Evolutionary conservation across 495 filamentous ascomycete genomes (phyloP).

Genomic region (Tuber melanosporum): DNA sequence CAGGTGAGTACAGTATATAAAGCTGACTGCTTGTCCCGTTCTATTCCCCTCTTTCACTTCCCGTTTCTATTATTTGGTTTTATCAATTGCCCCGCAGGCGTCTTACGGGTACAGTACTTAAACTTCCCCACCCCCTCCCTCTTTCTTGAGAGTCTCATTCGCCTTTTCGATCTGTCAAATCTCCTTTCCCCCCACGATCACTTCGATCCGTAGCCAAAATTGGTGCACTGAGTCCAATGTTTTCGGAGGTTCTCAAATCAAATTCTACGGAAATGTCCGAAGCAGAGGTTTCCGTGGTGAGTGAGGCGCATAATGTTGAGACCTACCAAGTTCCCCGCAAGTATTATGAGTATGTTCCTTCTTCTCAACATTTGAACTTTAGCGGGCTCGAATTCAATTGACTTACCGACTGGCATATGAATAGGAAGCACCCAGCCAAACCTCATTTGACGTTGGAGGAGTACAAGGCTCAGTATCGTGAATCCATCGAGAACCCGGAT

Average conservation of each 20-base stretch:
- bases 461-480: slow-evolving; percentile 88
- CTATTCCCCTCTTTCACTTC: slow-evolving; percentile 3
- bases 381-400: neutral
- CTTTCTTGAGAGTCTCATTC: neutral
- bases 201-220: neutral
- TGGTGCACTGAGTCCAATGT: neutral
- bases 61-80: neutral
- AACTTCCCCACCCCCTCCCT: neutral
- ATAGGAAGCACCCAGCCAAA: slow-evolving; percentile 62
- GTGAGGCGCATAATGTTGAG: slow-evolving; percentile 77
- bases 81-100: slow-evolving; percentile 7
- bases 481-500: slow-evolving; percentile 85
- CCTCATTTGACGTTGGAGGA: slow-evolving; percentile 71
- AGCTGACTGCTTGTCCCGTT: neutral
- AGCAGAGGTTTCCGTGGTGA: slow-evolving; percentile 58
- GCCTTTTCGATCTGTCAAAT: neutral
- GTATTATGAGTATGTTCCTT: slow-evolving; percentile 30
- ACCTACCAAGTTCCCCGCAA: slow-evolving; percentile 57
- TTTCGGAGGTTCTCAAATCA: neutral
- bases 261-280: slow-evolving; percentile 55
- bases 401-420: slow-evolving; percentile 37
- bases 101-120: neutral
- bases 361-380: neutral
- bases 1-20: neutral
- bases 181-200: neutral